phyloP scores from a whole-genome alignment of 2,329 filamentous ascomycete genomes.

The Xylariaceae sp. region DNA sequence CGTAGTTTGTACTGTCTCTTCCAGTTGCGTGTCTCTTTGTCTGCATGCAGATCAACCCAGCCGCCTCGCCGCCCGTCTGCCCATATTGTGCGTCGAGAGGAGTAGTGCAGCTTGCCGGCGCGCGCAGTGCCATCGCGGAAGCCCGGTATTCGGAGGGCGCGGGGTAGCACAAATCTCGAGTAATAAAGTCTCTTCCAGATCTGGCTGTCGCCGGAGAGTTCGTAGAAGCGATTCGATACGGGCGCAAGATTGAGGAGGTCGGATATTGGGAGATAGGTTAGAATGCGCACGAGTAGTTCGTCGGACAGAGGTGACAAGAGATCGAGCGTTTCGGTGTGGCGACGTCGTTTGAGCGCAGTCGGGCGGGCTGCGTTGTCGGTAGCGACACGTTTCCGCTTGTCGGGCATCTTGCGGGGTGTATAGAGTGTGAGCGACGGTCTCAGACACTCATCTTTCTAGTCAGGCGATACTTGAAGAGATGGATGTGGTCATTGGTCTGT shows the following conservation, averaged over 20 bases:
- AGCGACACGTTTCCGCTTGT: slow-evolving; percentile 23
- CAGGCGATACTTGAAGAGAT: too few relatives aligned
- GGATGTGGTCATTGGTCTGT: too few relatives aligned
- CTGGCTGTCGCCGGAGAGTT: slow-evolving; percentile 74
- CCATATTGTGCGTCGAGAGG: slow-evolving; percentile 42
- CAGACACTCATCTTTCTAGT: too few relatives aligned
- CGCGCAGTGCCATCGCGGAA: slow-evolving; percentile 40
- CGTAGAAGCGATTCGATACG: slow-evolving; percentile 71
- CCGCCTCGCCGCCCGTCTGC: slow-evolving; percentile 43
- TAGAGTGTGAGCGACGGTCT: too few relatives aligned
- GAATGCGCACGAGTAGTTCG: slow-evolving; percentile 80
- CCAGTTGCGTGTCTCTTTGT: slow-evolving; percentile 31
- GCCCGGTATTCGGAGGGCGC: slow-evolving; percentile 71
- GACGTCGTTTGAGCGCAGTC: slow-evolving; percentile 38
- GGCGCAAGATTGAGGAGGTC: slow-evolving; percentile 60
- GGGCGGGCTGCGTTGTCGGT: slow-evolving; percentile 17
- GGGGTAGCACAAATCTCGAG: slow-evolving; percentile 76
- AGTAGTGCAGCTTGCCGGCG: slow-evolving; percentile 41
- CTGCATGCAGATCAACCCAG: slow-evolving; percentile 50
- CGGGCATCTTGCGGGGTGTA: slow-evolving; percentile 10
- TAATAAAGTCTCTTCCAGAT: slow-evolving; percentile 92
- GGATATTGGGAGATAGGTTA: slow-evolving; percentile 69
- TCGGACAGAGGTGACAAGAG: slow-evolving; percentile 73
- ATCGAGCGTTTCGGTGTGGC: slow-evolving; percentile 43
- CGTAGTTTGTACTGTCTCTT: slow-evolving; percentile 78